Evolutionary conservation across 176 grass and related monocot genomes (phyloP).

Genomic region (Hsuehochloa calcarea): DNA sequence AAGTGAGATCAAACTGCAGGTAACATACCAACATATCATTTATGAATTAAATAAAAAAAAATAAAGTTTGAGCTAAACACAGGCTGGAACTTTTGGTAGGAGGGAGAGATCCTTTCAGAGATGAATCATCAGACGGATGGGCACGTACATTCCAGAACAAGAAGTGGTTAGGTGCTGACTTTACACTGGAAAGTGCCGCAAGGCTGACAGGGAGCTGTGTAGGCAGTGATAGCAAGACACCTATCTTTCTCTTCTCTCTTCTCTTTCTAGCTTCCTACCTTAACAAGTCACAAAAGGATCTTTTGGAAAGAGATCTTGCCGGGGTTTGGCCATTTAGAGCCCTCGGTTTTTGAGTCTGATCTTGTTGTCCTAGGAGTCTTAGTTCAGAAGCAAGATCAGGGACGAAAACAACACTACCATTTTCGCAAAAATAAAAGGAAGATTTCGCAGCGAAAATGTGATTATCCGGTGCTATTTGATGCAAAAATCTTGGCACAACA

Average conservation of each 20-base stretch:
- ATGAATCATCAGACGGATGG: conserved; percentile 32
- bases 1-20: not conserved
- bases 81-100: conserved; percentile 38
- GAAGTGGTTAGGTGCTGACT: conserved; percentile 43
- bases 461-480: not conserved
- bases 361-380: conserved; percentile 20
- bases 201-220: conserved; percentile 60
- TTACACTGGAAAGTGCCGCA: conserved; percentile 29
- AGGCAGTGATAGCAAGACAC: conserved; percentile 36
- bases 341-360: conserved; percentile 11
- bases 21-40: not conserved
- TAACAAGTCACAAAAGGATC: conserved; percentile 20
- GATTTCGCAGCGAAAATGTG: not conserved
- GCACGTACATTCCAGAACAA: conserved; percentile 40
- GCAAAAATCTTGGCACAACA: not conserved
- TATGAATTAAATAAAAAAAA: not conserved
- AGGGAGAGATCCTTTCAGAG: conserved; percentile 37
- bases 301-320: conserved; percentile 28
- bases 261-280: not conserved
- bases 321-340: conserved; percentile 13
- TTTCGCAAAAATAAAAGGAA: not conserved
- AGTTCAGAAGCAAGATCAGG: conserved; percentile 31
- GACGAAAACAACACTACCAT: not conserved
- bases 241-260: not conserved
- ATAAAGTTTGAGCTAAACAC: not conserved